Evolutionary conservation across 2,329 filamentous ascomycete genomes (phyloP), one percentile per base, ranked within the genome.

Genomic region (Aspergillus brunneoviolaceus): DNA sequence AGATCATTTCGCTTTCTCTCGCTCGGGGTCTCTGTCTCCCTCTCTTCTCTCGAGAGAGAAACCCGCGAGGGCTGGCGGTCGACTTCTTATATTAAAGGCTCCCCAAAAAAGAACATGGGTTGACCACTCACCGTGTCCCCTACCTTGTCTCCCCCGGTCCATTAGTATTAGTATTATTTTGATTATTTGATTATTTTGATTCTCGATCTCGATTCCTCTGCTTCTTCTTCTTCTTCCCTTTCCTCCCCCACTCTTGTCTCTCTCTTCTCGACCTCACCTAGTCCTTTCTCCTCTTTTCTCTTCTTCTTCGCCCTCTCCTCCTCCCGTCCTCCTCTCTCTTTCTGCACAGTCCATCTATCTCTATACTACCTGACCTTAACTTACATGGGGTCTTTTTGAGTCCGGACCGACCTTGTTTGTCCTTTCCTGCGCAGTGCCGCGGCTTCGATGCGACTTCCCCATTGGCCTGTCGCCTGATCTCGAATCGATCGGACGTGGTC

Each of bases 401-500:
- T 42, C 39, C 39, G 39, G 39, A 42, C 39, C 39, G 39, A 42
- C 16, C 16, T n/a, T 42, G 39, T 42, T 42, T 42, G 39, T 42
- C 39, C 39, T 42, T 27, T 14, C 39, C 39, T 42, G 39, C 39
- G 39, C 39, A 42, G 14, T 42, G 39, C 39, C 39, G 54, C 42
- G 45, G 49, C 47, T 25, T 62, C 51, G 63, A 65, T 65, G 61
- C 58, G 51, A 27, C 48, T 35, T 47, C 19, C 60, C 57, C 39
- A 67, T 67, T 67, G 65, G 65, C 49, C 51, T 57, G 39, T 12
- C 12, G 19, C 45, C 42, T 39, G 39, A 25, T 54, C 60, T 62
- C 53, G 25, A 60, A 64, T 64, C 66, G 66, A 67, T 67, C 64
- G 64, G 53, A 58, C 48, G 54, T 59, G 55, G 53, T 51, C 47